Conservation (phyloP, 1,139 yeast genomes). For the Pichia inconspicua region DNA sequence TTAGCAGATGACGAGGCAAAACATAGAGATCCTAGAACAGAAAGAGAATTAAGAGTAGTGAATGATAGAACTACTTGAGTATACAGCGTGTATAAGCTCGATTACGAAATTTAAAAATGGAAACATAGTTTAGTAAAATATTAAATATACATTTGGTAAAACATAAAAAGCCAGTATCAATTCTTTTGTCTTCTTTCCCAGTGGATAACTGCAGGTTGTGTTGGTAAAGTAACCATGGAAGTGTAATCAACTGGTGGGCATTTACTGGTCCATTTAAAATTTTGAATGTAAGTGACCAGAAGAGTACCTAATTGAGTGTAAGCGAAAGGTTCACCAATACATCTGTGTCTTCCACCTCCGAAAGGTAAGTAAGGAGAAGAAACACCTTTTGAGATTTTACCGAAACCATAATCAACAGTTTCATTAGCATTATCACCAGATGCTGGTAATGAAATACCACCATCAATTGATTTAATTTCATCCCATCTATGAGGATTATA, state of each 20-base stretch:
- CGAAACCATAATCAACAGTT: constrained; percentile 88
- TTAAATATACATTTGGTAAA: neutral
- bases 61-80: constrained; percentile 21
- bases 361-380: constrained; percentile 92
- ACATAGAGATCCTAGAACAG: constrained; percentile 18
- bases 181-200: constrained; percentile 44
- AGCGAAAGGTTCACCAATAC: constrained; percentile 98
- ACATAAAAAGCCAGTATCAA: neutral
- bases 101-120: neutral
- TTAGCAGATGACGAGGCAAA: constrained; percentile 46
- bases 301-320: constrained; percentile 87
- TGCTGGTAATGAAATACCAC: constrained; percentile 25
- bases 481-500: constrained; percentile 93
- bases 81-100: neutral
- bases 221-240: constrained; percentile 90
- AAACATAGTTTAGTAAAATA: neutral
- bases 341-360: constrained; percentile 99
- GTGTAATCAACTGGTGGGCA: constrained; percentile 80
- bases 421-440: constrained; percentile 35
- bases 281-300: constrained; percentile 66
- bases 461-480: constrained; percentile 34
- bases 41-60: constrained; percentile 25
- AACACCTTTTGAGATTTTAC: constrained; percentile 93
- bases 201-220: constrained; percentile 64
- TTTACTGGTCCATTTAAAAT: constrained; percentile 61